phyloP scores from a whole-genome alignment of 2,329 filamentous ascomycete genomes.

The Lasiodiplodia gonubiensis region DNA sequence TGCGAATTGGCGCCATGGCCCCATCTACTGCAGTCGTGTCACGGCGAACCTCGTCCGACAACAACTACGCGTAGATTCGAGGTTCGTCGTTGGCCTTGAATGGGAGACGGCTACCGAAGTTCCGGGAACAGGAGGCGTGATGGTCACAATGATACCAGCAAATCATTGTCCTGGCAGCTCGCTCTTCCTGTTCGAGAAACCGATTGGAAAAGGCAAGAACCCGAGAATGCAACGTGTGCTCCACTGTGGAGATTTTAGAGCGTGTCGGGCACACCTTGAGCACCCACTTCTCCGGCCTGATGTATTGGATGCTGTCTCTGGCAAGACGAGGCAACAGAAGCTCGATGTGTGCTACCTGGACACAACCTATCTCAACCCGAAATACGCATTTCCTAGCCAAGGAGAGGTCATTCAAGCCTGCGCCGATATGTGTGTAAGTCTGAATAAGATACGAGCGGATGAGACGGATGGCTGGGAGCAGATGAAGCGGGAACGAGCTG shows the following conservation, averaged over 20 bases:
- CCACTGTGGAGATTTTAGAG: constrained; percentile 95
- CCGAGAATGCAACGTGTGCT: constrained; percentile 76
- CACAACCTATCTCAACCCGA: constrained; percentile 94
- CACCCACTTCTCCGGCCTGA: constrained; percentile 84
- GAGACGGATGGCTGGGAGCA: constrained; percentile 62
- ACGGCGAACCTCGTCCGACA: constrained; percentile 88
- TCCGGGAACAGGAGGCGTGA: constrained; percentile 79
- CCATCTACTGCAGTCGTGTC: constrained; percentile 94
- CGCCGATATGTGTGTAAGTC: constrained; percentile 81
- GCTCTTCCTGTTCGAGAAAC: constrained; percentile 89
- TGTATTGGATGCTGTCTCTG: constrained; percentile 70
- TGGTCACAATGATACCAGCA: constrained; percentile 91
- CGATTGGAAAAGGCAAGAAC: constrained; percentile 64
- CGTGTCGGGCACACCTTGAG: constrained; percentile 80
- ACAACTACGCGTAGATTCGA: constrained; percentile 82
- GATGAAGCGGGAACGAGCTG: constrained; percentile 61
- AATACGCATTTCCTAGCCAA: constrained; percentile 92
- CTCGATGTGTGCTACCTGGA: constrained; percentile 97
- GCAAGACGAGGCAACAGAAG: constrained; percentile 77
- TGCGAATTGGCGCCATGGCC: constrained; percentile 86
- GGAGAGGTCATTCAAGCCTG: constrained; percentile 86
- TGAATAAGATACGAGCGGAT: constrained; percentile 70
- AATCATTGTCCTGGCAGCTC: constrained; percentile 98
- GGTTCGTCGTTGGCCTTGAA: constrained; percentile 83
- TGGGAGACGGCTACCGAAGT: constrained; percentile 83